A percentile compares a stretch with the other conserved stretches of the same genome.
phyloP scores from a whole-genome alignment of 2,329 filamentous ascomycete species.

The Aspergillus chevalieri region DNA sequence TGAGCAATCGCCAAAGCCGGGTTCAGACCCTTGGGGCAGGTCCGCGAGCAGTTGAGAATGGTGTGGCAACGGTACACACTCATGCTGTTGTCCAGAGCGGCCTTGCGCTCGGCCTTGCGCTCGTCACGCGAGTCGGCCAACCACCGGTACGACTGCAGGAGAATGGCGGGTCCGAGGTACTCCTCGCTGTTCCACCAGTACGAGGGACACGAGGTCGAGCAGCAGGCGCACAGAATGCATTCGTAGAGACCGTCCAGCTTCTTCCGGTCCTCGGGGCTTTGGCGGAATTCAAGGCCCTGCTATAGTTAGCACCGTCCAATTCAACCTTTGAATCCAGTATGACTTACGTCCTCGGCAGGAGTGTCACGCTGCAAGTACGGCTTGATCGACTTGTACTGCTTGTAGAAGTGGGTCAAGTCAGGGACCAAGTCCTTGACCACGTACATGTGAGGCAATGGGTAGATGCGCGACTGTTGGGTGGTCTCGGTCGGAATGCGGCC shows the following conservation, averaged over 20 bases:
- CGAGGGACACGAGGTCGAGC: slow-evolving; percentile 97
- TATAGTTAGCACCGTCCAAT: not conserved
- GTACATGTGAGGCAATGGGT: slow-evolving; percentile 96
- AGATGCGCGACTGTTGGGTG: slow-evolving; percentile 79
- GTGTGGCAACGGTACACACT: slow-evolving; percentile 98
- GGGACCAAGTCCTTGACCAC: slow-evolving; percentile 98
- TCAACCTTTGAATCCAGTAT: not conserved
- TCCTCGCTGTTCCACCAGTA: slow-evolving; percentile 99
- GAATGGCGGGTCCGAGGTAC: slow-evolving; percentile 93
- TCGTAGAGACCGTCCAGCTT: slow-evolving; percentile 98
- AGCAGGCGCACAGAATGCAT: slow-evolving; percentile 99
- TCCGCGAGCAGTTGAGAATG: slow-evolving; percentile 96
- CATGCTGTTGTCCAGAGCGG: slow-evolving; percentile 95
- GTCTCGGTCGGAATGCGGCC: slow-evolving; percentile 89
- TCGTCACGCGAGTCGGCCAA: slow-evolving; percentile 91
- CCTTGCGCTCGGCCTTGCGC: slow-evolving; percentile 79
- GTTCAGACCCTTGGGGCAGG: slow-evolving; percentile 97
- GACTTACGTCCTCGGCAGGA: slow-evolving; percentile 70
- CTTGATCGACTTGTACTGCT: slow-evolving; percentile 99
- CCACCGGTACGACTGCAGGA: slow-evolving; percentile 98
- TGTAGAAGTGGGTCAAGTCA: slow-evolving; percentile 98
- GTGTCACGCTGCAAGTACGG: slow-evolving; percentile 92
- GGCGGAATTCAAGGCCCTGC: slow-evolving; percentile 85
- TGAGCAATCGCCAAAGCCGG: slow-evolving; percentile 91
- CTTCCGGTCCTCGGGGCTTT: slow-evolving; percentile 83